Conservation (phyloP, 495 filamentous ascomycete genomes). For the Daldinia bambusicola region DNA sequence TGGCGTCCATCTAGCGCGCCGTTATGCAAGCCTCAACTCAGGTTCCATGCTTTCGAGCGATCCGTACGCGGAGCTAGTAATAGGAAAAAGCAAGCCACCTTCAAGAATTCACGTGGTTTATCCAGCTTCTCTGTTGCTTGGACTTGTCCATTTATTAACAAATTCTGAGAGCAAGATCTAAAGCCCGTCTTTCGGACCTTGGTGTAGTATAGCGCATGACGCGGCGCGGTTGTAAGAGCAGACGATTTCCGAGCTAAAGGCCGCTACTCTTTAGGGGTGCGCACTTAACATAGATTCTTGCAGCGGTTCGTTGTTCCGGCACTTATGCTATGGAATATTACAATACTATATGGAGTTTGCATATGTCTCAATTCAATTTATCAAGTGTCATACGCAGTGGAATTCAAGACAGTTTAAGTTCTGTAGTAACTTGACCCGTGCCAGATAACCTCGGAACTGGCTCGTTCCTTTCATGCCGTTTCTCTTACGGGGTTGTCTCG, state of each 20-base stretch:
- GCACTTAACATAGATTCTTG: neutral
- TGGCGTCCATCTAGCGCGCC: conserved; percentile 43
- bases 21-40: conserved; percentile 42
- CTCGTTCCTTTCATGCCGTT: conserved; percentile 26
- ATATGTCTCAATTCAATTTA: conserved; percentile 33
- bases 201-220: conserved; percentile 12
- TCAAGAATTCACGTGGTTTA: conserved; percentile 34
- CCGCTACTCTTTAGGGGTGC: conserved; percentile 2
- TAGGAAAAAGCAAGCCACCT: conserved; percentile 28
- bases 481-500: conserved; percentile 37
- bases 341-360: conserved; percentile 20
- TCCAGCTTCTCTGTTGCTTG: conserved; percentile 27
- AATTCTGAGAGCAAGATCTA: conserved; percentile 17
- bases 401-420: conserved; percentile 36
- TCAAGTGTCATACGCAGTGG: neutral
- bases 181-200: conserved; percentile 8
- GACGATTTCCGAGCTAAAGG: neutral
- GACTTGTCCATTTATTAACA: conserved; percentile 26
- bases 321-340: conserved; percentile 10
- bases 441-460: conserved; percentile 44
- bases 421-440: conserved; percentile 41
- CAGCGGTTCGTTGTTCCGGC: conserved; percentile 13
- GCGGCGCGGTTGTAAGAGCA: neutral
- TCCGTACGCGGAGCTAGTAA: conserved; percentile 16
- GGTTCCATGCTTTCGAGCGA: conserved; percentile 29